Evolutionary conservation across 192 early-diverging fungal species (phyloP).

Genomic region (Phycomyces nitens): DNA sequence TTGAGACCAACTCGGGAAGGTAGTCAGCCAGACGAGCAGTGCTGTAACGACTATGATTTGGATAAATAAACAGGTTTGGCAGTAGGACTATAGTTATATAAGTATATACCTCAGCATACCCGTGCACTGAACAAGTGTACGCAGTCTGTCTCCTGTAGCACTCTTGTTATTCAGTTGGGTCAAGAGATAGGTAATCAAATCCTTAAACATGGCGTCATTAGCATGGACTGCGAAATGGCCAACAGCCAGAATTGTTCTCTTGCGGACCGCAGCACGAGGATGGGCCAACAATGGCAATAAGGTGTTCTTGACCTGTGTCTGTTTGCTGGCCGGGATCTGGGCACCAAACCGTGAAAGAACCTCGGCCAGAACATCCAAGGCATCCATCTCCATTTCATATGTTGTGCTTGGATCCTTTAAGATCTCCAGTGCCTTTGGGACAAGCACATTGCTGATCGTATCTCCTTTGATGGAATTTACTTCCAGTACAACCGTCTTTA

Average conservation of each 20-base stretch:
- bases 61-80: too few species aligned
- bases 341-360: conserved; percentile 68
- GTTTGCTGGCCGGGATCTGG: conserved; percentile 44
- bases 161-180: conserved; percentile 49
- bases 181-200: conserved; percentile 53
- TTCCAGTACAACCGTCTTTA: conserved; percentile 77
- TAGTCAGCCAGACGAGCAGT: conserved; percentile 64
- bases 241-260: conserved; percentile 69
- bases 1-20: conserved; percentile 57
- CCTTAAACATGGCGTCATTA: conserved; percentile 69
- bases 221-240: conserved; percentile 61
- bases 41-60: conserved; percentile 60
- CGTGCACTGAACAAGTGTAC: conserved; percentile 68
- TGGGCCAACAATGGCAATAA: conserved; percentile 69
- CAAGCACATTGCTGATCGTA: conserved; percentile 57
- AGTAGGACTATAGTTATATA: too few species aligned
- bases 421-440: conserved; percentile 63
- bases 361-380: conserved; percentile 73
- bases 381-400: conserved; percentile 64
- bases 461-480: conserved; percentile 51
- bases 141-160: conserved; percentile 58
- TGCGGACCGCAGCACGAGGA: conserved; percentile 69
- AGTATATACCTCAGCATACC: conserved; percentile 64
- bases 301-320: conserved; percentile 57
- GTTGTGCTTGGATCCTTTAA: conserved; percentile 56